A percentile compares a stretch with the other conserved stretches of the same genome.
Conservation (phyloP, 805 yeast genomes). For the Brettanomyces sp. region DNA sequence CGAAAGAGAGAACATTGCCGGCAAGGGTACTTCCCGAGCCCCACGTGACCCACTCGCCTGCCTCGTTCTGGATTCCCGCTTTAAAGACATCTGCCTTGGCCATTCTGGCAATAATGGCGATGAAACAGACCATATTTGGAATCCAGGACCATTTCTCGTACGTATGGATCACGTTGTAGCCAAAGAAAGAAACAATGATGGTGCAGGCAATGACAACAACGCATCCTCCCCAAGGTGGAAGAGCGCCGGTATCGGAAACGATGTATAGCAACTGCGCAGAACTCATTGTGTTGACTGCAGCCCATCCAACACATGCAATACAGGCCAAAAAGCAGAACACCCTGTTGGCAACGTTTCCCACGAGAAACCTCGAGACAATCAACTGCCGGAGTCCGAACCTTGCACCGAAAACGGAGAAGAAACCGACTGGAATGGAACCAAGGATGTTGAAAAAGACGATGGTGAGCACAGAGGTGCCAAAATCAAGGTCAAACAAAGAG, state of each 20-base stretch:
- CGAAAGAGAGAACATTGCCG: slow-evolving; percentile 69
- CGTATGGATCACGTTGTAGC: slow-evolving; percentile 70
- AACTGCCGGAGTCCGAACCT: slow-evolving; percentile 82
- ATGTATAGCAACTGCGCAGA: slow-evolving; percentile 77
- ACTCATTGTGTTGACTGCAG: slow-evolving; percentile 84
- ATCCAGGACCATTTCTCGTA: slow-evolving; percentile 88
- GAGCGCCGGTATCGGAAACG: slow-evolving; percentile 45
- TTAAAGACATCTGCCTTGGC: slow-evolving; percentile 56
- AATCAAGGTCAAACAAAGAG: slow-evolving; percentile 54
- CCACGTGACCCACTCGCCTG: slow-evolving; percentile 22
- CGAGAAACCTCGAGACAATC: slow-evolving; percentile 67
- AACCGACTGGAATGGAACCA: slow-evolving; percentile 76
- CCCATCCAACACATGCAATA: slow-evolving; percentile 91
- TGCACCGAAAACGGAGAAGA: slow-evolving; percentile 75
- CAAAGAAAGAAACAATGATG: slow-evolving; percentile 68
- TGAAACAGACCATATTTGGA: slow-evolving; percentile 64
- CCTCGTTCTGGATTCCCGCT: slow-evolving; percentile 30
- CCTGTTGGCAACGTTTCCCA: slow-evolving; percentile 70
- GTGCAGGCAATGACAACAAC: slow-evolving; percentile 61
- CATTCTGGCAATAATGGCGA: slow-evolving; percentile 73
- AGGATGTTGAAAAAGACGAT: slow-evolving; percentile 66
- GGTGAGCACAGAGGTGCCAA: slow-evolving; percentile 59
- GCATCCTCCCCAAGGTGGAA: slow-evolving; percentile 92
- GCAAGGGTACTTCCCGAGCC: slow-evolving; percentile 59
- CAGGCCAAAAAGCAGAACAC: slow-evolving; percentile 69